Evolutionary conservation across 2,329 filamentous ascomycete genomes (phyloP).

Genomic region (Pochonia chlamydosporia): DNA sequence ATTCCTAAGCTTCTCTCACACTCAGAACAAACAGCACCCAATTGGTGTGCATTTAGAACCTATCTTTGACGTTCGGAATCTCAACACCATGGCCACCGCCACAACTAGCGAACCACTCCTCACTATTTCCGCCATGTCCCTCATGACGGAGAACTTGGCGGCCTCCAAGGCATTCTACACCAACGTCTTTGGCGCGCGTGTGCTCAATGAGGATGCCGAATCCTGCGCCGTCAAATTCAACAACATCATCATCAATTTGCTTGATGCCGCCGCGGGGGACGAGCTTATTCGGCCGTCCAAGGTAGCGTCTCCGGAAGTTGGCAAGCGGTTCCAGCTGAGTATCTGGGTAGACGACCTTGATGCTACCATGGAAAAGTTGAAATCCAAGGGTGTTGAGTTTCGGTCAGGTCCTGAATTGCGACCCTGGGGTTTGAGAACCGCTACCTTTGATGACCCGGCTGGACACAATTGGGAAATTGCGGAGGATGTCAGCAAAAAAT

Average conservation of each 20-base stretch:
- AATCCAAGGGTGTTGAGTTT: slow-evolving; percentile 8
- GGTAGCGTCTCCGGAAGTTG: not conserved
- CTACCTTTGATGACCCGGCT: slow-evolving; percentile 12
- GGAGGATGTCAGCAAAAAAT: not conserved
- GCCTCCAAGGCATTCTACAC: slow-evolving; percentile 7
- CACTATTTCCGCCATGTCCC: slow-evolving; percentile 9
- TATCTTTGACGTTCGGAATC: too few relatives aligned
- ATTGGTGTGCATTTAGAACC: too few relatives aligned
- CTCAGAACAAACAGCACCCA: too few relatives aligned
- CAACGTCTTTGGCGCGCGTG: slow-evolving; percentile 9
- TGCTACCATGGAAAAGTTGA: slow-evolving; percentile 7
- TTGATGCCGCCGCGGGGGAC: not conserved
- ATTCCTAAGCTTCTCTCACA: too few relatives aligned
- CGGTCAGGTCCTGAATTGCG: slow-evolving; percentile 7
- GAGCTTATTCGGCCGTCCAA: slow-evolving; percentile 2
- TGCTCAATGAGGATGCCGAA: slow-evolving; percentile 10
- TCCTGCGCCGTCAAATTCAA: slow-evolving; percentile 12
- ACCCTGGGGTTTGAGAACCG: slow-evolving; percentile 9
- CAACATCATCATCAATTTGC: slow-evolving; percentile 9
- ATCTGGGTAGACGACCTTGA: slow-evolving; percentile 12
- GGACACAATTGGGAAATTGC: slow-evolving; percentile 9
- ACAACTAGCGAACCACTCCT: not conserved
- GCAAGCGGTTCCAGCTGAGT: slow-evolving; percentile 6
- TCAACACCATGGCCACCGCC: not conserved
- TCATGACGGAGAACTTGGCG: slow-evolving; percentile 4